Conservation (phyloP, 176 grass and related monocot species). For the Carex cristatella region DNA sequence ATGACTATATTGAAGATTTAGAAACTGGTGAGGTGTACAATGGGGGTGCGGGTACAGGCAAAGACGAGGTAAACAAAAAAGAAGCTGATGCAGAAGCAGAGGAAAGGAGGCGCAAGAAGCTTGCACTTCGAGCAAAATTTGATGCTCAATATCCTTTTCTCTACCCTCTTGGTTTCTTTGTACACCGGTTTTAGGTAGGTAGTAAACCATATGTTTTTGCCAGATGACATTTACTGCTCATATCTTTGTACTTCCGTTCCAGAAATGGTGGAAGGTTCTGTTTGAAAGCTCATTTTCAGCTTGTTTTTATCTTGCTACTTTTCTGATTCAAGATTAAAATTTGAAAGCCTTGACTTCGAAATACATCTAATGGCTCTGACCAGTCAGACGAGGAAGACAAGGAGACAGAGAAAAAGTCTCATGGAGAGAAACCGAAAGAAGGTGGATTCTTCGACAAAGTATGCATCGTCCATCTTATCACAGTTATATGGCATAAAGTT, state of each 20-base stretch:
- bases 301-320: slow-evolving; percentile 18
- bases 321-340: not conserved
- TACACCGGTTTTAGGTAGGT: not conserved
- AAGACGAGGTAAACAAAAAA: slow-evolving; percentile 20
- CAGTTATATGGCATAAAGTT: slow-evolving; percentile 8
- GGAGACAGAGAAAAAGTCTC: slow-evolving; percentile 43
- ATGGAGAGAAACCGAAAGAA: slow-evolving; percentile 45
- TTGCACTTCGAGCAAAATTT: slow-evolving; percentile 76
- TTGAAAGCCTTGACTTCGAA: slow-evolving; percentile 60
- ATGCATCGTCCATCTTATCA: slow-evolving; percentile 19
- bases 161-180: not conserved
- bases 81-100: slow-evolving; percentile 48
- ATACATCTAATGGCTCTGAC: slow-evolving; percentile 69
- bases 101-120: slow-evolving; percentile 77
- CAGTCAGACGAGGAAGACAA: slow-evolving; percentile 54
- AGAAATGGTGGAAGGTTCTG: not conserved
- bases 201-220: not conserved
- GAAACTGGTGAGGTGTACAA: slow-evolving; percentile 77
- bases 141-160: slow-evolving; percentile 88
- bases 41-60: slow-evolving; percentile 18
- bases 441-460: slow-evolving; percentile 90
- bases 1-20: slow-evolving; percentile 95
- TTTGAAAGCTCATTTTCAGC: not conserved
- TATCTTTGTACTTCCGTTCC: not conserved
- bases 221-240: not conserved